Evolutionary conservation across 306 rosid genomes (phyloP).

Genomic region (Inga laurina): DNA sequence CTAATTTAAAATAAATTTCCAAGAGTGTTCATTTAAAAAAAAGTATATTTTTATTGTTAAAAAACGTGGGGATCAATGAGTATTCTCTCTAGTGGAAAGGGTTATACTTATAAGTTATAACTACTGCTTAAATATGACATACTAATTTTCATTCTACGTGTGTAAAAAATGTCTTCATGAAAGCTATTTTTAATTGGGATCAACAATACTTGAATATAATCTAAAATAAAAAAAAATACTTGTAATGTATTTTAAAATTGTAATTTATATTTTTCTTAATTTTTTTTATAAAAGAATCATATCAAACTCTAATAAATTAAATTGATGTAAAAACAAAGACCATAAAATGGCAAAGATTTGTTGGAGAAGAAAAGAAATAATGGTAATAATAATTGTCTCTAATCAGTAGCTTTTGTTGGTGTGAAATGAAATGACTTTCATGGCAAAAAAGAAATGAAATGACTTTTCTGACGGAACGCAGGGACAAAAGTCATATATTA

Average conservation of each 20-base stretch:
- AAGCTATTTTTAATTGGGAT: not conserved
- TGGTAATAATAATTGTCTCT: not conserved
- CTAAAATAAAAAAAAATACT: too few relatives aligned
- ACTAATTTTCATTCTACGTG: too few relatives aligned
- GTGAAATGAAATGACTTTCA: constrained; percentile 21
- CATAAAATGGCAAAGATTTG: not conserved
- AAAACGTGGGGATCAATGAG: too few relatives aligned
- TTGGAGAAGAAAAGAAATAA: not conserved
- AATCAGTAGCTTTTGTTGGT: not conserved
- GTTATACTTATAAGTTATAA: too few relatives aligned
- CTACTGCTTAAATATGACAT: too few relatives aligned
- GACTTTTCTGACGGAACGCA: constrained; percentile 12
- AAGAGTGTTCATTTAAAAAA: not conserved
- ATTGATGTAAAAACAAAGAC: not conserved
- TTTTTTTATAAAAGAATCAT: too few relatives aligned
- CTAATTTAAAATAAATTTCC: too few relatives aligned
- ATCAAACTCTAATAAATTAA: not conserved
- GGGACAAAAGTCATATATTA: not conserved
- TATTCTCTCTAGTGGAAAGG: too few relatives aligned
- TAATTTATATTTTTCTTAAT: too few relatives aligned
- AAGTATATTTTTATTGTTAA: too few relatives aligned
- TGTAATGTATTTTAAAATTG: too few relatives aligned
- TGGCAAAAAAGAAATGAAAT: not conserved
- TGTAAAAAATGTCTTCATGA: too few relatives aligned
- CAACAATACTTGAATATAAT: not conserved